These are phyloP conservation scores for Solanum hybrid DNA, from an alignment of 305 asterid genomes.

Conservation along the genomic window DNA sequence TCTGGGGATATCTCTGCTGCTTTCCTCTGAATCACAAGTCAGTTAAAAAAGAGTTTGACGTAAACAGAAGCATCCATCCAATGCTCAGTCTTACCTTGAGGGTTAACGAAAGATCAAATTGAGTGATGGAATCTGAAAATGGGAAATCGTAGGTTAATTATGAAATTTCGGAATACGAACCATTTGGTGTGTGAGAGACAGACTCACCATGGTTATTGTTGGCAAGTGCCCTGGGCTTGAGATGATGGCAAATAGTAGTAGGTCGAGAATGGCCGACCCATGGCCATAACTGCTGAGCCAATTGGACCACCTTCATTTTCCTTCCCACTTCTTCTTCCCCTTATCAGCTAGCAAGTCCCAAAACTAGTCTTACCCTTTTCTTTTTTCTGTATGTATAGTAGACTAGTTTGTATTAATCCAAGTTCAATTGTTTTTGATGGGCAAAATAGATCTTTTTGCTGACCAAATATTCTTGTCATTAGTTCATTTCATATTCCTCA, in stretches of 20 bases:
- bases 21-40: constrained; percentile 47
- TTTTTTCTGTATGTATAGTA: neutral
- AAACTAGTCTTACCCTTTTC: neutral
- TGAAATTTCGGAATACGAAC: neutral
- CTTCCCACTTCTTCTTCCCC: neutral
- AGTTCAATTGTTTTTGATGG: neutral
- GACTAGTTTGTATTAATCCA: neutral
- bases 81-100: constrained; percentile 42
- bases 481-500: neutral
- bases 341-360: neutral
- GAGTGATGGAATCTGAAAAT: neutral
- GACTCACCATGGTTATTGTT: neutral
- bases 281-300: neutral
- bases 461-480: too few relatives aligned
- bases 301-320: neutral
- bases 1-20: constrained; percentile 60
- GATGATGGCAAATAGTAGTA: neutral
- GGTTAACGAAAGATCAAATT: constrained; percentile 29
- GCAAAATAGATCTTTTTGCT: too few relatives aligned
- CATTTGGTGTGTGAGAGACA: neutral
- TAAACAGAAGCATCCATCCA: too few relatives aligned
- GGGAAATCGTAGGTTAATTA: neutral
- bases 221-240: neutral
- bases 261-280: neutral
- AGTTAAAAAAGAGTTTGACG: neutral